Evolutionary conservation across 352 stramenopile genomes (phyloP).

Genomic region (Phytophthora fragariaefolia): DNA sequence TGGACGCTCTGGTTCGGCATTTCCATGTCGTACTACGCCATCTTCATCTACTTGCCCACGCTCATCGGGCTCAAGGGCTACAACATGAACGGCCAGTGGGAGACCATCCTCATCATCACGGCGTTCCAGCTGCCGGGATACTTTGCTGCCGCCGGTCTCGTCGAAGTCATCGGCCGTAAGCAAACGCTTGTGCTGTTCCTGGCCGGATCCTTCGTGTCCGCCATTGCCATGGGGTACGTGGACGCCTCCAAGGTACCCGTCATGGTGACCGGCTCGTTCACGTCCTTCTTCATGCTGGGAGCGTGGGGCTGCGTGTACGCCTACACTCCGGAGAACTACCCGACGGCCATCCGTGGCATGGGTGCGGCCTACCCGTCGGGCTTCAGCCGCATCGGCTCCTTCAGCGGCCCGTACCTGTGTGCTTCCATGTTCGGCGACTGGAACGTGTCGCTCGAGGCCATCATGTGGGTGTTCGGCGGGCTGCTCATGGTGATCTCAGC

Average conservation of each 20-base stretch:
- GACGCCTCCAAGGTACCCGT: slow-evolving; percentile 44
- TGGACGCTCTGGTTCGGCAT: slow-evolving; percentile 78
- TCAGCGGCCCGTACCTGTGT: slow-evolving; percentile 70
- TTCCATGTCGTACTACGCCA: slow-evolving; percentile 75
- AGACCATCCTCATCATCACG: slow-evolving; percentile 66
- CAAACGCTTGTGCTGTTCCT: slow-evolving; percentile 65
- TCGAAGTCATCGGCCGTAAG: slow-evolving; percentile 63
- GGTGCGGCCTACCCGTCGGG: slow-evolving; percentile 66
- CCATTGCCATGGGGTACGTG: slow-evolving; percentile 73
- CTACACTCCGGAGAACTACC: slow-evolving; percentile 83
- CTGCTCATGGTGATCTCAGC: slow-evolving; percentile 62
- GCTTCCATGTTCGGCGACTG: slow-evolving; percentile 63
- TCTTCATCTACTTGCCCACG: slow-evolving; percentile 67
- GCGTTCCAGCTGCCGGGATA: slow-evolving; percentile 72
- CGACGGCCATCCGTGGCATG: slow-evolving; percentile 72
- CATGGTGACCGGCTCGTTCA: slow-evolving; percentile 55
- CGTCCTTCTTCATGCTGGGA: slow-evolving; percentile 77
- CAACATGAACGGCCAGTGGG: slow-evolving; percentile 63
- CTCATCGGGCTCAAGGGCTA: slow-evolving; percentile 66
- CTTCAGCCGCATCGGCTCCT: slow-evolving; percentile 74
- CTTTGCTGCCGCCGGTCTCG: slow-evolving; percentile 53
- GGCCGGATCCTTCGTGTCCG: slow-evolving; percentile 46
- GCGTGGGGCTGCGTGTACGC: slow-evolving; percentile 75
- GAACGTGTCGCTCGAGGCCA: slow-evolving; percentile 60
- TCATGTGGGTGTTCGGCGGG: slow-evolving; percentile 78